Percentiles rank a stretch among this genome's conserved stretches.
Evolutionary conservation across 192 early-diverging fungal species (phyloP).

Genomic region (Mortierella antarctica): DNA sequence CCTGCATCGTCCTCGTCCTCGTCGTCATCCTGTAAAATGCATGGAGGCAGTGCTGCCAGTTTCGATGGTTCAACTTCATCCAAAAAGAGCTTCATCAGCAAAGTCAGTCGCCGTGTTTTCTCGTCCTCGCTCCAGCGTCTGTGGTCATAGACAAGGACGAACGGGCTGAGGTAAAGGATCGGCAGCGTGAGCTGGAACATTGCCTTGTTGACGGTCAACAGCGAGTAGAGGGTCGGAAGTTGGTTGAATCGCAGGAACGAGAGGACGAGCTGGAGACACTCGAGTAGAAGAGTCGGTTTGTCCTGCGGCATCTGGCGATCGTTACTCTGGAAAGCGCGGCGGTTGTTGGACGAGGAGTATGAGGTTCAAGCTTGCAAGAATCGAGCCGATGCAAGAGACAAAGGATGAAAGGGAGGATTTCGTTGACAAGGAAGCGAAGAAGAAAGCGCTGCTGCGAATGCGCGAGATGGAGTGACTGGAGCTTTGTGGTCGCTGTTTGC

Average conservation of each 20-base stretch:
- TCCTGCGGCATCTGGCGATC: neutral
- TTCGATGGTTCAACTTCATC: constrained; percentile 27
- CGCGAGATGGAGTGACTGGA: too few species aligned
- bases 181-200: constrained; percentile 27
- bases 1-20: constrained; percentile 20
- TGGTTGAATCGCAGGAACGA: constrained; percentile 38
- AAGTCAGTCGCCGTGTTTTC: constrained; percentile 6
- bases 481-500: too few species aligned
- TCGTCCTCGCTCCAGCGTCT: constrained; percentile 9
- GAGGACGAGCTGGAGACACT: constrained; percentile 26
- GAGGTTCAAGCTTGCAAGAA: neutral
- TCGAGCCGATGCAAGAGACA: neutral
- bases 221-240: constrained; percentile 17
- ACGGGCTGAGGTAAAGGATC: constrained; percentile 40
- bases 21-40: neutral
- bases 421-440: neutral
- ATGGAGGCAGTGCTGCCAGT: constrained; percentile 14
- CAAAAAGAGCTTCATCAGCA: constrained; percentile 26
- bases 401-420: neutral
- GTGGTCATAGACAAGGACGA: constrained; percentile 16
- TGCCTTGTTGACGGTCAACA: constrained; percentile 41
- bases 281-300: constrained; percentile 14
- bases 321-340: neutral
- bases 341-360: neutral
- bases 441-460: too few species aligned